These are phyloP conservation scores for Candida pseudoviswanathii DNA, from an alignment of 1,139 yeast genomes.

Conservation along the genomic window DNA sequence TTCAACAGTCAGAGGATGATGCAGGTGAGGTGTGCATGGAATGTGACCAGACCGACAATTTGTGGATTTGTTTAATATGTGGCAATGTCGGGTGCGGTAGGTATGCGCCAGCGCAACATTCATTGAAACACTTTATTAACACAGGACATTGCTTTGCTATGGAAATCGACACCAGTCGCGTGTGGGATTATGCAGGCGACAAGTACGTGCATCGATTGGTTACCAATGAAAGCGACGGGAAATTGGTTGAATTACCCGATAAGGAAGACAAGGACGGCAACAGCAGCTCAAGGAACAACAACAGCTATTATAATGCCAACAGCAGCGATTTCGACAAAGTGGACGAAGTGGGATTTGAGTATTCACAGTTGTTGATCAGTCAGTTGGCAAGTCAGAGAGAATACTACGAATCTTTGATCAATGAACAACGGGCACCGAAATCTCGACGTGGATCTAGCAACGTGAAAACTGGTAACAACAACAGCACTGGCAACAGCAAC, in stretches of 20 bases:
- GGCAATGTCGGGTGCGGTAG: constrained; percentile 56
- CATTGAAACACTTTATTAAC: constrained; percentile 73
- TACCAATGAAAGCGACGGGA: constrained; percentile 85
- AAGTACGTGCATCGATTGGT: constrained; percentile 85
- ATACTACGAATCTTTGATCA: constrained; percentile 67
- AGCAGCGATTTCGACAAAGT: constrained; percentile 30
- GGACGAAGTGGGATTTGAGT: constrained; percentile 69
- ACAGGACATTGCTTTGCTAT: constrained; percentile 91
- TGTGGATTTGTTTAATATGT: constrained; percentile 51
- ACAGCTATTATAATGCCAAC: constrained; percentile 7
- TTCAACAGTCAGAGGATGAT: constrained; percentile 10
- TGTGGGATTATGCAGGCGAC: constrained; percentile 96
- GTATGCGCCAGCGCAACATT: constrained; percentile 80
- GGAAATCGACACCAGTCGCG: constrained; percentile 83
- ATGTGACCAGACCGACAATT: constrained; percentile 31
- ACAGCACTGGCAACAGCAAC: neutral
- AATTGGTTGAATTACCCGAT: constrained; percentile 68
- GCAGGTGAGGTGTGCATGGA: constrained; percentile 37
- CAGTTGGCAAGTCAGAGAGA: constrained; percentile 91
- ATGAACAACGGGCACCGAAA: constrained; percentile 33
- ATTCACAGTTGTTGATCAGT: constrained; percentile 73
- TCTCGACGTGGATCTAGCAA: constrained; percentile 24
- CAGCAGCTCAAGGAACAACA: constrained; percentile 6
- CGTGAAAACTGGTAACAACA: neutral
- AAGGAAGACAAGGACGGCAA: constrained; percentile 21